Conservation (phyloP, 768 basidiomycete species). For the Amanita jacksonii region DNA sequence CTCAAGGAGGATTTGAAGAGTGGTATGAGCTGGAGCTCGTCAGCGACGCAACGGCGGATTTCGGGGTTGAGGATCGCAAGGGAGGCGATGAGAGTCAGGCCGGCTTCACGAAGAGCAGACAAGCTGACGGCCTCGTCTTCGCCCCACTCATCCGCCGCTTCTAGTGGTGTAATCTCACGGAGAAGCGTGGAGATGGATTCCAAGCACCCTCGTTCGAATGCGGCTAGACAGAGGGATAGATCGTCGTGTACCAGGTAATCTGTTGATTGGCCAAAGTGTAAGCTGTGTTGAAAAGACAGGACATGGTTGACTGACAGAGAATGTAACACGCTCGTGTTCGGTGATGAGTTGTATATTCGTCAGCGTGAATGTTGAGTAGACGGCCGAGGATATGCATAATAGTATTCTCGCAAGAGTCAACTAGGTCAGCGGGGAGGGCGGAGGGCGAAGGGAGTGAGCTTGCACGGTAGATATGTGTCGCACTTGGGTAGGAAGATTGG, state of each 20-base stretch:
- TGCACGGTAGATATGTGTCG: conserved; percentile 54
- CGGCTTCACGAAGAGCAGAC: conserved; percentile 58
- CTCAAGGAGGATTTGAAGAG: conserved; percentile 43
- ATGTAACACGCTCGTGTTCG: conserved; percentile 68
- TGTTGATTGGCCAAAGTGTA: conserved; percentile 12
- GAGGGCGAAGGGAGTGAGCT: conserved; percentile 19
- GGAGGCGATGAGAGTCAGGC: conserved; percentile 64
- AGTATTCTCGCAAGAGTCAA: conserved; percentile 36
- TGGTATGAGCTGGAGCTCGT: conserved; percentile 36
- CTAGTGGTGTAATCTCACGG: conserved; percentile 42
- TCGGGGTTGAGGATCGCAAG: conserved; percentile 67
- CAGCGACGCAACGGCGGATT: conserved; percentile 59
- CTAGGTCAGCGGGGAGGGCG: conserved; percentile 6
- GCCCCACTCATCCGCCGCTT: conserved; percentile 40
- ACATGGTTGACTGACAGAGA: conserved; percentile 45
- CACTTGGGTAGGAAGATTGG: conserved; percentile 25
- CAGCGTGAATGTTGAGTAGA: conserved; percentile 33
- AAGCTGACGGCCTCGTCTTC: conserved; percentile 59
- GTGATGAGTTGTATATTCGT: conserved; percentile 26
- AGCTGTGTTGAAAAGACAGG: not conserved
- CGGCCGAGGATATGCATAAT: conserved; percentile 67
- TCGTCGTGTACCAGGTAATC: conserved; percentile 70
- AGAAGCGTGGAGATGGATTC: conserved; percentile 42
- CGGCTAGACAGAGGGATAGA: conserved; percentile 51
- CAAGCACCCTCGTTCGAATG: conserved; percentile 63